These are phyloP conservation scores for Vanrija pseudolonga DNA, from an alignment of 1,284 basidiomycete genomes.

Conservation along the genomic window DNA sequence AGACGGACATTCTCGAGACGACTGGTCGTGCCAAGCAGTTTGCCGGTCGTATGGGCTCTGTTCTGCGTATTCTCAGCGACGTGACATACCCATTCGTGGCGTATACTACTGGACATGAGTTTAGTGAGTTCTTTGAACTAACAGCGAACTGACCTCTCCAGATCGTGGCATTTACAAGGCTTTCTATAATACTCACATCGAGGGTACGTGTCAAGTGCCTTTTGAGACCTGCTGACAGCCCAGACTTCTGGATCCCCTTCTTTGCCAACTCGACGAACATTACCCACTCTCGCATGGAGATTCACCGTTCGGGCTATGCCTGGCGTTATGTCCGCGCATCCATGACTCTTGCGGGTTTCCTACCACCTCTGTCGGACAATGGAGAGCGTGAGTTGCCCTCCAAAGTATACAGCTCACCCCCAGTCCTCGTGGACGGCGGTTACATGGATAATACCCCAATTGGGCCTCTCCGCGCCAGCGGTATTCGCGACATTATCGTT, in stretches of 20 bases:
- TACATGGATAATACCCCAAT: conserved; percentile 92
- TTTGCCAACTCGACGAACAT: conserved; percentile 99
- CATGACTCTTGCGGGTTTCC: conserved; percentile 92
- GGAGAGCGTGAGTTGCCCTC: conserved; percentile 63
- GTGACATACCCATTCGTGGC: conserved; percentile 96
- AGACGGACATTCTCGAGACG: conserved; percentile 83
- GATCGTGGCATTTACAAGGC: conserved; percentile 49
- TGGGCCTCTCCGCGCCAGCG: conserved; percentile 85
- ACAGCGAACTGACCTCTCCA: conserved; percentile 18
- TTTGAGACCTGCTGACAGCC: not conserved
- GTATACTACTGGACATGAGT: conserved; percentile 96
- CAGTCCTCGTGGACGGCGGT: conserved; percentile 85
- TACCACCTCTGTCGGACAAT: conserved; percentile 92
- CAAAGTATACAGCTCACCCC: conserved; percentile 13
- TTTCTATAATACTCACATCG: conserved; percentile 92
- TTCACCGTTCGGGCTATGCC: conserved; percentile 93
- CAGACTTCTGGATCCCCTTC: conserved; percentile 96
- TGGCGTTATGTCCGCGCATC: conserved; percentile 82
- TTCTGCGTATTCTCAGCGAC: conserved; percentile 92
- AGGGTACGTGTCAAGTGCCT: conserved; percentile 48
- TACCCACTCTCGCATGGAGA: conserved; percentile 92
- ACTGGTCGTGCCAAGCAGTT: conserved; percentile 68
- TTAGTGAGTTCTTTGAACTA: conserved; percentile 48
- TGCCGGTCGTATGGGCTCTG: conserved; percentile 82
- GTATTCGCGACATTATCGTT: conserved; percentile 88